phyloP scores from a whole-genome alignment of 2,329 filamentous ascomycete genomes.

The Sphaerulina musiva region DNA sequence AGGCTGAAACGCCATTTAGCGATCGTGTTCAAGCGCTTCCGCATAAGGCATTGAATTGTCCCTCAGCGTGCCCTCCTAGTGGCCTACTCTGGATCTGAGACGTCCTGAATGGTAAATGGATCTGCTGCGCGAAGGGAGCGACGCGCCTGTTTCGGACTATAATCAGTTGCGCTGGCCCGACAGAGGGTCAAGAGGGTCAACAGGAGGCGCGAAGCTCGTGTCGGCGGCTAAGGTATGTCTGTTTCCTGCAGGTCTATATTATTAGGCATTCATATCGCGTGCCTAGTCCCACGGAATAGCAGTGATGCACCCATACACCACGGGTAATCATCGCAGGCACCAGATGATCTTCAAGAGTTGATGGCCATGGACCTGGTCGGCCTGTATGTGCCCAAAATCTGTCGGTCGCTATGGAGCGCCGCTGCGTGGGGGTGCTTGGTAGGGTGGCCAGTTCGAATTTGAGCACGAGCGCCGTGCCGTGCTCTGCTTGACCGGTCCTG shows the following conservation, averaged over 20 bases:
- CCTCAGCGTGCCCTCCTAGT: constrained; percentile 14
- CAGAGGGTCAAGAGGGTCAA: constrained; percentile 5
- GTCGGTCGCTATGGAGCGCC: no score
- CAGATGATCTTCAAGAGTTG: no score
- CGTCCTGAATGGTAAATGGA: constrained; percentile 20
- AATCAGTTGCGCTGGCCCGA: constrained; percentile 8
- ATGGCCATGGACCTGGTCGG: no score
- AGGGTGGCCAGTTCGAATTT: no score
- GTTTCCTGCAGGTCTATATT: constrained; percentile 3
- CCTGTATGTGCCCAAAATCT: no score
- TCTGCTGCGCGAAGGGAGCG: constrained; percentile 13
- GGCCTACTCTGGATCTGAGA: constrained; percentile 17
- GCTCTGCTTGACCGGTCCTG: no score
- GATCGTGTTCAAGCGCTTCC: constrained; percentile 18
- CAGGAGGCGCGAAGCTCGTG: constrained; percentile 19
- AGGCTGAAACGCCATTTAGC: constrained; percentile 20
- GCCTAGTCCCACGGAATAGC: no score
- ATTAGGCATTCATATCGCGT: not conserved
- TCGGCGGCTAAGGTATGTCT: constrained; percentile 18
- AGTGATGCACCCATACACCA: no score
- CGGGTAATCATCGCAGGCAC: no score
- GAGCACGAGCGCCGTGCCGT: no score
- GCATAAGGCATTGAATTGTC: constrained; percentile 3
- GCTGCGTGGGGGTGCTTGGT: no score
- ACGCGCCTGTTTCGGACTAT: constrained; percentile 32